phyloP scores from a whole-genome alignment of 192 early-diverging fungal species.

The Dissophora ornata region DNA sequence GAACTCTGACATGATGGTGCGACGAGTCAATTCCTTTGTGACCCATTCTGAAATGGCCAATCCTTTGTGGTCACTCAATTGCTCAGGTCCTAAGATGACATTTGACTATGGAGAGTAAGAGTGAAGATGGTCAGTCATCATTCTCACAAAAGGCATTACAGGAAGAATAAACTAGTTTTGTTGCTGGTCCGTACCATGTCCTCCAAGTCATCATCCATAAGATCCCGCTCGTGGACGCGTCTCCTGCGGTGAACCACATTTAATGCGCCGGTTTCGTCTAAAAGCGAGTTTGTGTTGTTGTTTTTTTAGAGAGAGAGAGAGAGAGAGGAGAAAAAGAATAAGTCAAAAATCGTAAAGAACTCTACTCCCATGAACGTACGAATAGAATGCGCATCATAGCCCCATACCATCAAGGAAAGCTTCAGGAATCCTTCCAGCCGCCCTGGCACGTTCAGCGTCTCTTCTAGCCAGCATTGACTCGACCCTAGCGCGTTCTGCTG shows the following conservation, averaged over 20 bases:
- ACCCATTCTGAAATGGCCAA: constrained; percentile 87
- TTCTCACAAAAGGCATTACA: too few relatives aligned
- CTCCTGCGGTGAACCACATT: constrained; percentile 49
- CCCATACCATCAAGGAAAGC: constrained; percentile 87
- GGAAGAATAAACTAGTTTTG: too few relatives aligned
- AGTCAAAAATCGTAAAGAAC: too few relatives aligned
- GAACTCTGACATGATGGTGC: constrained; percentile 89
- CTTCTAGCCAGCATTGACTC: constrained; percentile 84
- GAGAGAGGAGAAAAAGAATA: too few relatives aligned
- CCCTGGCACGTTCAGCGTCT: constrained; percentile 74
- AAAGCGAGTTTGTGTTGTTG: too few relatives aligned
- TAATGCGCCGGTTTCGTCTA: constrained; percentile 29
- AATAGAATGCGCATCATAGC: too few relatives aligned
- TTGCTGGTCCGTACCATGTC: constrained; percentile 33
- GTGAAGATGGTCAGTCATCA: neutral
- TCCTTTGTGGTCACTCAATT: constrained; percentile 86
- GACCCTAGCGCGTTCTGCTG: constrained; percentile 73
- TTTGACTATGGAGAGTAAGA: constrained; percentile 16
- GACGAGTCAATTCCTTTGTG: constrained; percentile 82
- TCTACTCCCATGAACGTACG: too few relatives aligned
- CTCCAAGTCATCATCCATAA: constrained; percentile 50
- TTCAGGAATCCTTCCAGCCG: constrained; percentile 85
- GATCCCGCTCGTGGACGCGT: constrained; percentile 43
- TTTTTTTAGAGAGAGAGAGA: too few relatives aligned
- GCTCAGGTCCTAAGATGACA: constrained; percentile 63